A percentile compares a stretch with the other conserved stretches of the same genome.
These are phyloP conservation scores for Cucurbita argyrosperma DNA, from an alignment of 306 rosid species.

Conservation along the genomic window DNA sequence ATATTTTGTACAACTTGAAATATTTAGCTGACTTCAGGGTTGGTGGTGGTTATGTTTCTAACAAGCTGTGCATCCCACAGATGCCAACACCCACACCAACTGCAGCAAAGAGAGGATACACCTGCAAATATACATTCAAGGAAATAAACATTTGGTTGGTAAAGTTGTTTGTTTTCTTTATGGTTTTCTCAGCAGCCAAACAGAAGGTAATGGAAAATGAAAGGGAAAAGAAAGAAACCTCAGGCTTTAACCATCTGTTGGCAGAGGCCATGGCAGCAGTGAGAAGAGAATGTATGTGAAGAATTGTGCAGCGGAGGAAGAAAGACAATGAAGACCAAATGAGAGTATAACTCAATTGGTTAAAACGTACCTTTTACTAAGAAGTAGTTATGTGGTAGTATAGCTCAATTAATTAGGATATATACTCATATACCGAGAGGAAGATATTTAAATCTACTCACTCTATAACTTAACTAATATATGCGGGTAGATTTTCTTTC, in stretches of 20 bases:
- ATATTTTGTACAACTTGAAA: background rate
- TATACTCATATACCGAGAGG: no score
- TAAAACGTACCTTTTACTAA: no score
- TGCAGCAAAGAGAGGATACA: slow-evolving; percentile 68
- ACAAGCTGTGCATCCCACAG: slow-evolving; percentile 79
- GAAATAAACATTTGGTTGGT: background rate
- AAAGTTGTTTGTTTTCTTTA: background rate
- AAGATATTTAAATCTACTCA: no score
- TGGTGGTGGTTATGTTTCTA: slow-evolving; percentile 48
- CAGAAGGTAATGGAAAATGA: background rate
- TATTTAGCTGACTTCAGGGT: slow-evolving; percentile 80
- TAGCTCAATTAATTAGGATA: no score
- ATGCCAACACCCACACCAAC: slow-evolving; percentile 73
- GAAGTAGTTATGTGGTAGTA: no score
- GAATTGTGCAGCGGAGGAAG: background rate
- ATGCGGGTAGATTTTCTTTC: no score
- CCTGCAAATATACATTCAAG: slow-evolving; percentile 24
- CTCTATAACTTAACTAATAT: no score
- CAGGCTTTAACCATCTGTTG: slow-evolving; percentile 75
- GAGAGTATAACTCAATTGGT: no score
- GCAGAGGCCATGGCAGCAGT: slow-evolving; percentile 20
- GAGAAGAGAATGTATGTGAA: background rate
- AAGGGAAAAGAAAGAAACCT: slow-evolving; percentile 24
- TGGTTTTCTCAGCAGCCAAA: background rate
- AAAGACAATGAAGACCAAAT: no score